Evolutionary conservation across 2,329 filamentous ascomycete genomes (phyloP).

Genomic region (Tolypocladium amazonense): DNA sequence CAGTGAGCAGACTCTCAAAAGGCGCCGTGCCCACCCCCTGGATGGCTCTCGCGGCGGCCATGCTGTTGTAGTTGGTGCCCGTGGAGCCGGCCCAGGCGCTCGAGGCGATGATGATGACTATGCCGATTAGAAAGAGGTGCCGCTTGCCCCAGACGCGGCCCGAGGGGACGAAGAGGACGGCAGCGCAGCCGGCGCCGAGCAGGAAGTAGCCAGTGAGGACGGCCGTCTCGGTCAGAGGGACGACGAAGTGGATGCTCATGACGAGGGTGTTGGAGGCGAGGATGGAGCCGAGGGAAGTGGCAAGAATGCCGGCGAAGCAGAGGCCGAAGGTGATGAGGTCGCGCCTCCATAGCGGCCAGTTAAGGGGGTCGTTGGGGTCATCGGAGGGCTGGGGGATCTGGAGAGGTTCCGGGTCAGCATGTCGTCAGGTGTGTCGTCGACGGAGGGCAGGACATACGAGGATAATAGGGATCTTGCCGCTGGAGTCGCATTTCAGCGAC

Average conservation of each 20-base stretch:
- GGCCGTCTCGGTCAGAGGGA: constrained; percentile 64
- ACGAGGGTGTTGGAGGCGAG: constrained; percentile 82
- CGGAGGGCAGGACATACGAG: constrained; percentile 41
- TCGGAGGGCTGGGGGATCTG: constrained; percentile 73
- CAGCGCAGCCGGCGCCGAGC: constrained; percentile 69
- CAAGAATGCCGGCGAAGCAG: constrained; percentile 72
- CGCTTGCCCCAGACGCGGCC: constrained; percentile 89
- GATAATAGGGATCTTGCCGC: constrained; percentile 58
- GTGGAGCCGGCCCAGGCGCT: constrained; percentile 70
- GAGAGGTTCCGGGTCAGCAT: not conserved
- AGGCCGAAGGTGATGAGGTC: constrained; percentile 72
- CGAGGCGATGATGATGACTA: constrained; percentile 60
- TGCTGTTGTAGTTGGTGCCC: constrained; percentile 55
- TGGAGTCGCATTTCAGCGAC: constrained; percentile 61
- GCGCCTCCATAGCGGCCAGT: constrained; percentile 78
- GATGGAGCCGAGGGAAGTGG: constrained; percentile 73
- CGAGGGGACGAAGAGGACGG: constrained; percentile 77
- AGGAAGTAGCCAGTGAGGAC: constrained; percentile 82
- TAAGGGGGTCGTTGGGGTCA: constrained; percentile 79
- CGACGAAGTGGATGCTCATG: constrained; percentile 54
- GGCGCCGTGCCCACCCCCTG: constrained; percentile 82
- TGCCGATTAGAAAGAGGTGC: constrained; percentile 74
- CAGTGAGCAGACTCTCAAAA: constrained; percentile 84
- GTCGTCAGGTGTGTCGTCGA: not conserved
- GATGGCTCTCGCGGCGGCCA: constrained; percentile 70